Evolutionary conservation across 2,329 filamentous ascomycete genomes (phyloP), one percentile per base, ranked within the genome.

Genomic region (Diaporthe vaccinii): DNA sequence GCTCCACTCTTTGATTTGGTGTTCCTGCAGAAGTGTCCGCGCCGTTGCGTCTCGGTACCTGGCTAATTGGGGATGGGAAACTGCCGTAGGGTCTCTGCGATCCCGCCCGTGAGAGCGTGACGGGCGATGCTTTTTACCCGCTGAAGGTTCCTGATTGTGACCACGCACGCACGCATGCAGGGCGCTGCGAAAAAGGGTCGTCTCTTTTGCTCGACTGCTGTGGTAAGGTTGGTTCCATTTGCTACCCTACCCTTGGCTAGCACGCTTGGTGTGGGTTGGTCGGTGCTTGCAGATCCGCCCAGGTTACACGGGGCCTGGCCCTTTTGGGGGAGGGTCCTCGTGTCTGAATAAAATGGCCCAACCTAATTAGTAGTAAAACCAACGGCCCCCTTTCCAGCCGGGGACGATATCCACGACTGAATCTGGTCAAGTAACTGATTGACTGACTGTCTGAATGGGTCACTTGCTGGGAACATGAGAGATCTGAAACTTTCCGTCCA

Each of bases 1-100:
- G 68, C 68, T 57, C 68, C 61, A 73, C 59, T 65, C 62, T 41
- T 41, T 71, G 44, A 59, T 59, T 74, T 20, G 39, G 25, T 61
- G 73, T 74, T 72, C 73, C 73, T 74, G 73, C 73, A 74, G 73
- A 71, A 74, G 73, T 53, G 65, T 41, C 57, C 31, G 41, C 65
- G 25, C 58, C 73, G 55, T 62, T 53, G 71, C 44, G 57, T 49
- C 36, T 49, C 51, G 51, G 51, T 49, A 74, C 61, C 51, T 58
- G 61, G 51, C 65, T 53, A 55, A 25, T 36, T 28, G 55, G 25
- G 28, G 65, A 28, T 53, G 65, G 46, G 36, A 59, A 53, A 68
- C 46, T 68, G 65, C 65, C 65, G 65, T 53, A 25, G 22, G 34
- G 62, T 22, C 62, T 53, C 62, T 68, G 28, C 46, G n/a, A 22